Evolutionary conservation across 495 filamentous ascomycete species (phyloP).

Genomic region (Neurospora sp.): DNA sequence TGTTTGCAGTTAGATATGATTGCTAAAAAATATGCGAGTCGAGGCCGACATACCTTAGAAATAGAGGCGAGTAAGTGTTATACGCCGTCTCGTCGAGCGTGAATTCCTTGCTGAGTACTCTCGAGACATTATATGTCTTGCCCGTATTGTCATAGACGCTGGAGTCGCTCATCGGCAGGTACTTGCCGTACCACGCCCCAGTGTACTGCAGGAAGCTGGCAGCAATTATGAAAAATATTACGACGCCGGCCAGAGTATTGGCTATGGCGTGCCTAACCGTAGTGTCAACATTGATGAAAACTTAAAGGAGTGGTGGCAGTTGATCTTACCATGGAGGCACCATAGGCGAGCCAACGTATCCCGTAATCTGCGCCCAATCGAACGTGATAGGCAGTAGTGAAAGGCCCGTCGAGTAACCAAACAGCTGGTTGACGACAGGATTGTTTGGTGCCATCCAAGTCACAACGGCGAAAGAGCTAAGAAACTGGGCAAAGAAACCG

Average conservation of each 20-base stretch:
- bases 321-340: slow-evolving; percentile 44
- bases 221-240: slow-evolving; percentile 40
- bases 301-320: not conserved
- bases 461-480: slow-evolving; percentile 50
- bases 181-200: slow-evolving; percentile 53
- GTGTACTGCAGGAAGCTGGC: slow-evolving; percentile 48
- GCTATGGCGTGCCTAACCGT: slow-evolving; percentile 39
- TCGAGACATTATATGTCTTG: slow-evolving; percentile 41
- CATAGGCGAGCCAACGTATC: slow-evolving; percentile 46
- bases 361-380: slow-evolving; percentile 55
- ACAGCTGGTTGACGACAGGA: slow-evolving; percentile 58
- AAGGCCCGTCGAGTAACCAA: slow-evolving; percentile 53
- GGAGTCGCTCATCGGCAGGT: slow-evolving; percentile 49
- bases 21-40: no score
- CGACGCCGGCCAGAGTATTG: slow-evolving; percentile 53
- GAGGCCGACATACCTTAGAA: slow-evolving; percentile 40
- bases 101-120: slow-evolving; percentile 38
- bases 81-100: slow-evolving; percentile 45
- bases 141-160: slow-evolving; percentile 55
- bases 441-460: slow-evolving; percentile 54
- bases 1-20: not conserved
- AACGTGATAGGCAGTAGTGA: slow-evolving; percentile 52
- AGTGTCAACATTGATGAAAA: not conserved
- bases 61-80: slow-evolving; percentile 51
- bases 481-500: slow-evolving; percentile 45